phyloP scores from a whole-genome alignment of 805 yeast genomes.

The Wickerhamomyces queroliae region DNA sequence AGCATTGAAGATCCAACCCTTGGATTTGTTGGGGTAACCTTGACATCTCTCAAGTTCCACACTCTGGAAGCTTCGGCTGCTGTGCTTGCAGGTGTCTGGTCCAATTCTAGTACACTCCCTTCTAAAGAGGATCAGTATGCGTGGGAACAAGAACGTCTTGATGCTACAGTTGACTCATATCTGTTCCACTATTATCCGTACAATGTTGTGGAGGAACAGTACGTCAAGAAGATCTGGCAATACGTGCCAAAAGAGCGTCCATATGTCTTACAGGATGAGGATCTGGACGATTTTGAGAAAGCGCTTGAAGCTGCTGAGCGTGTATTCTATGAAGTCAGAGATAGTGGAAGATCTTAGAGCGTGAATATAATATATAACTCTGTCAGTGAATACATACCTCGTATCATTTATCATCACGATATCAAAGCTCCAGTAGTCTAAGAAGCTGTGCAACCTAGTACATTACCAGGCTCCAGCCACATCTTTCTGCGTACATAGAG shows the following conservation, averaged over 20 bases:
- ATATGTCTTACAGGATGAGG: conserved; percentile 23
- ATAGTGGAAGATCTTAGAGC: neutral
- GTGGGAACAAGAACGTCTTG: conserved; percentile 26
- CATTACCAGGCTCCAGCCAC: no score
- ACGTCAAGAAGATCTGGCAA: conserved; percentile 20
- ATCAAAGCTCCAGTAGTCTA: no score
- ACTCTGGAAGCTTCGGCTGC: conserved; percentile 43
- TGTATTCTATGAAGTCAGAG: conserved; percentile 8
- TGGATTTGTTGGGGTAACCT: conserved; percentile 31
- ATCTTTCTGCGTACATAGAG: no score
- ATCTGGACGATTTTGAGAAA: conserved; percentile 2
- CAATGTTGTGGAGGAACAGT: conserved; percentile 20
- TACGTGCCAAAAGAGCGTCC: conserved; percentile 23
- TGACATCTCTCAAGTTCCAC: conserved; percentile 40
- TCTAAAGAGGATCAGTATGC: conserved; percentile 29
- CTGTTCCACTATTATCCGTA: conserved; percentile 29
- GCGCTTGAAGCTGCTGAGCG: conserved; percentile 7
- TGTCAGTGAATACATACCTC: no score
- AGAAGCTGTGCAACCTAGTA: no score
- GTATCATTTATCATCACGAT: no score
- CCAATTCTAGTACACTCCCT: conserved; percentile 37
- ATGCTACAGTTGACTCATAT: conserved; percentile 15
- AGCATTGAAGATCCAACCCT: conserved; percentile 39
- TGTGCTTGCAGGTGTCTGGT: conserved; percentile 50
- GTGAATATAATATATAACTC: no score